These are phyloP conservation scores for Exophiala viscosa DNA, from an alignment of 2,329 filamentous ascomycete genomes.

Conservation along the genomic window DNA sequence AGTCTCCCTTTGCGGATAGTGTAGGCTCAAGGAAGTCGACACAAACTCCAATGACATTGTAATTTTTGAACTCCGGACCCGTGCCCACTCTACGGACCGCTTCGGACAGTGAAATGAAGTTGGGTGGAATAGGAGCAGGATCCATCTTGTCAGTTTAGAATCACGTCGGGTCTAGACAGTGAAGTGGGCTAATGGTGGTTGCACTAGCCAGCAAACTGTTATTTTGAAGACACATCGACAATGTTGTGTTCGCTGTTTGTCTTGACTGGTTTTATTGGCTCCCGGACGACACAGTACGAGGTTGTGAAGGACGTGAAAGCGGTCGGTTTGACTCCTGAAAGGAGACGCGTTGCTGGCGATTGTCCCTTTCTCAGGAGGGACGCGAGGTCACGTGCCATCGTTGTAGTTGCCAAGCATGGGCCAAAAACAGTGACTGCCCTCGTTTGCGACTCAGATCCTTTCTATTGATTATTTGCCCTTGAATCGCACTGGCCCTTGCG, in stretches of 20 bases:
- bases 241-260: too few species aligned
- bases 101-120: constrained; percentile 46
- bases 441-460: constrained; percentile 5
- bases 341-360: too few species aligned
- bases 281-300: too few species aligned
- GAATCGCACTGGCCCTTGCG: constrained; percentile 9
- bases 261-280: too few species aligned
- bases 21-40: constrained; percentile 59
- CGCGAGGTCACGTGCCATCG: neutral
- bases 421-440: neutral
- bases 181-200: neutral
- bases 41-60: constrained; percentile 64
- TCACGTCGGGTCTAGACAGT: neutral
- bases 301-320: too few species aligned
- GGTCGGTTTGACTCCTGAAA: too few species aligned
- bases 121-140: constrained; percentile 32
- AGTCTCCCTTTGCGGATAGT: constrained; percentile 53
- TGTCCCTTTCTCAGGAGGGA: neutral
- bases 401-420: neutral
- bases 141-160: constrained; percentile 20
- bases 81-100: constrained; percentile 4
- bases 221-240: too few species aligned
- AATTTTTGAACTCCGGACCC: neutral
- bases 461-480: constrained; percentile 7
- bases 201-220: too few species aligned